These are phyloP conservation scores for Termitomyces sp. DNA, from an alignment of 768 basidiomycete genomes.

Conservation along the genomic window DNA sequence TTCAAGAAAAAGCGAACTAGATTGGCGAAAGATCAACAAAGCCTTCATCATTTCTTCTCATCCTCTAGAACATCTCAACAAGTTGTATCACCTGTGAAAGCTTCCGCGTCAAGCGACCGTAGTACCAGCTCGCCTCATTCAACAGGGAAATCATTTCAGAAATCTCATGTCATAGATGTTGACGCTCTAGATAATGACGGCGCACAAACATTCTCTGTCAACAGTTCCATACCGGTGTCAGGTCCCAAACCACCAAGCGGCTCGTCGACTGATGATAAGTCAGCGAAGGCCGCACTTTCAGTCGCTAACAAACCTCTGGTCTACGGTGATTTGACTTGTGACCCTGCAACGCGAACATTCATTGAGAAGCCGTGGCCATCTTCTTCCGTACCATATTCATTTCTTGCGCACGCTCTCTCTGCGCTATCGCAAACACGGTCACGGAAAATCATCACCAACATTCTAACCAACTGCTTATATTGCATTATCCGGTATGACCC, in stretches of 20 bases:
- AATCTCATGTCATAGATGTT: slow-evolving; percentile 4
- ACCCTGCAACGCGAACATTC: slow-evolving; percentile 46
- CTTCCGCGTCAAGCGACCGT: background rate
- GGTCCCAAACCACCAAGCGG: background rate
- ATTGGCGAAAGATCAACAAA: background rate
- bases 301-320: background rate
- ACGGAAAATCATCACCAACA: slow-evolving; percentile 64
- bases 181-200: slow-evolving; percentile 1
- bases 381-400: slow-evolving; percentile 59
- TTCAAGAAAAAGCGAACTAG: background rate
- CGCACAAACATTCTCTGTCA: background rate
- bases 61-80: background rate
- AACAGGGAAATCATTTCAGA: background rate
- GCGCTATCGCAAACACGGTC: slow-evolving; percentile 67
- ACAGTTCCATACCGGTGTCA: background rate
- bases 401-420: slow-evolving; percentile 63
- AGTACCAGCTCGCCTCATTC: background rate
- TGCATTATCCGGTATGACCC: slow-evolving; percentile 65
- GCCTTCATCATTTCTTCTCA: background rate
- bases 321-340: slow-evolving; percentile 36
- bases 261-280: background rate
- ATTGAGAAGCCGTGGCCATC: slow-evolving; percentile 41
- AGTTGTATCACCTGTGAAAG: background rate
- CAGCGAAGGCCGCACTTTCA: slow-evolving; percentile 2
- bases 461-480: slow-evolving; percentile 72